phyloP scores from a whole-genome alignment of 2,329 filamentous ascomycete species.

The Aspergillus candidus region DNA sequence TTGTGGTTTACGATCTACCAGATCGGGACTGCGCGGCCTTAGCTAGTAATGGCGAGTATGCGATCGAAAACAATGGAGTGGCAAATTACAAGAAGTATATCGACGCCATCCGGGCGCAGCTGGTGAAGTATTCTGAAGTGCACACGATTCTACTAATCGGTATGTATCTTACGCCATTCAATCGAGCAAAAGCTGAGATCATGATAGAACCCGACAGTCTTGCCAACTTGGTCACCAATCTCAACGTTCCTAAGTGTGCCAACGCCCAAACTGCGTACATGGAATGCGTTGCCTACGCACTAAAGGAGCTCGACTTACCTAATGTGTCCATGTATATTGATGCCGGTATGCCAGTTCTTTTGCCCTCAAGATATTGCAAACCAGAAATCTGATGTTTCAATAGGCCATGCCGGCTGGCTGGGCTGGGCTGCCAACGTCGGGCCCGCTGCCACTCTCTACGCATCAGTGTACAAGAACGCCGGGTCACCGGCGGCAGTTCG shows the following conservation, averaged over 20 bases:
- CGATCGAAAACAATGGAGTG: slow-evolving; percentile 48
- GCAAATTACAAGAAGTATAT: slow-evolving; percentile 51
- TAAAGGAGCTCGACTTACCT: slow-evolving; percentile 51
- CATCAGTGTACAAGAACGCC: slow-evolving; percentile 43
- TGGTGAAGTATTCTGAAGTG: slow-evolving; percentile 50
- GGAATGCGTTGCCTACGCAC: slow-evolving; percentile 51
- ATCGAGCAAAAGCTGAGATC: slow-evolving; percentile 25
- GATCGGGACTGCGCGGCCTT: slow-evolving; percentile 59
- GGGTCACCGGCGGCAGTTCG: slow-evolving; percentile 44
- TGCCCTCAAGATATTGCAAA: background rate
- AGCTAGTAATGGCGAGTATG: slow-evolving; percentile 58
- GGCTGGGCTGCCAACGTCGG: slow-evolving; percentile 56
- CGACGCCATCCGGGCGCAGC: slow-evolving; percentile 47
- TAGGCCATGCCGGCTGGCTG: slow-evolving; percentile 56
- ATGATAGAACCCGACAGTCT: slow-evolving; percentile 56
- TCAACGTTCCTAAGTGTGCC: slow-evolving; percentile 49
- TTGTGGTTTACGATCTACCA: slow-evolving; percentile 60
- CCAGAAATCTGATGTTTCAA: background rate
- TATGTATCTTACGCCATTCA: slow-evolving; percentile 16
- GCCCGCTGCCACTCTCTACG: slow-evolving; percentile 47
- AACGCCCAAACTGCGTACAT: slow-evolving; percentile 51
- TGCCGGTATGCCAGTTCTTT: slow-evolving; percentile 37
- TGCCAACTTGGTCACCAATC: slow-evolving; percentile 58
- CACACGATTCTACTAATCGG: slow-evolving; percentile 48
- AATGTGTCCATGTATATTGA: slow-evolving; percentile 62